Conservation (phyloP, 2,329 filamentous ascomycete species). For the Diatrype stigma region DNA sequence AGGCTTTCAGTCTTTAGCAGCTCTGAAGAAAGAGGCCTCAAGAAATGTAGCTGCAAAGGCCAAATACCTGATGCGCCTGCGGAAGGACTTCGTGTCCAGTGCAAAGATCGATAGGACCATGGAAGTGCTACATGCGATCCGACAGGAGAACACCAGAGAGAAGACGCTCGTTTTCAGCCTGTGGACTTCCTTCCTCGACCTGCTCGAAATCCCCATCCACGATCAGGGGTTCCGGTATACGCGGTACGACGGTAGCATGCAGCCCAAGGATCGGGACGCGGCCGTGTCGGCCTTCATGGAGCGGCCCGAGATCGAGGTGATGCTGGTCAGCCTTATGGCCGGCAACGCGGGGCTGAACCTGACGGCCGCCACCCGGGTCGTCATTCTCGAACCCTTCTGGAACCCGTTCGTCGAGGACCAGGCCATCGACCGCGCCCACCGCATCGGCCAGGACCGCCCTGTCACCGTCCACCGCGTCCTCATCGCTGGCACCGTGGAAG, state of each 20-base stretch:
- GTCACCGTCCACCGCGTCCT: constrained; percentile 67
- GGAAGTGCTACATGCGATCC: constrained; percentile 22
- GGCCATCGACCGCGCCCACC: constrained; percentile 72
- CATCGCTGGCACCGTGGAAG: constrained; percentile 65
- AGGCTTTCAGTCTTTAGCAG: constrained; percentile 14
- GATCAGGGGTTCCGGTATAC: constrained; percentile 21
- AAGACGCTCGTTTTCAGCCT: constrained; percentile 30
- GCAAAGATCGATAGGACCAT: constrained; percentile 27
- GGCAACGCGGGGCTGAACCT: constrained; percentile 74
- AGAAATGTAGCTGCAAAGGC: constrained; percentile 20
- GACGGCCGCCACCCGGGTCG: constrained; percentile 65
- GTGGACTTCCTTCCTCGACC: constrained; percentile 31
- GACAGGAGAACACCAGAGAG: constrained; percentile 18
- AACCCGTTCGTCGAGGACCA: constrained; percentile 76
- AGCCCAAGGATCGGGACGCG: constrained; percentile 13
- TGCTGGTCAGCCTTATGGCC: constrained; percentile 70
- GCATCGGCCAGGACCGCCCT: constrained; percentile 63
- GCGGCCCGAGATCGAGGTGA: constrained; percentile 36
- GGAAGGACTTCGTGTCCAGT: constrained; percentile 24
- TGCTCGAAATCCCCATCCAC: constrained; percentile 28
- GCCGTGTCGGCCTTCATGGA: constrained; percentile 24
- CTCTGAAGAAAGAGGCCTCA: constrained; percentile 20
- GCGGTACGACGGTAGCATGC: constrained; percentile 30
- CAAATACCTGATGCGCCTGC: constrained; percentile 20
- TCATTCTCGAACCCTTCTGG: constrained; percentile 75